A percentile compares a stretch with the other conserved stretches of the same genome.
Evolutionary conservation across 352 stramenopile genomes (phyloP).

Genomic region (Lagenidium giganteum): DNA sequence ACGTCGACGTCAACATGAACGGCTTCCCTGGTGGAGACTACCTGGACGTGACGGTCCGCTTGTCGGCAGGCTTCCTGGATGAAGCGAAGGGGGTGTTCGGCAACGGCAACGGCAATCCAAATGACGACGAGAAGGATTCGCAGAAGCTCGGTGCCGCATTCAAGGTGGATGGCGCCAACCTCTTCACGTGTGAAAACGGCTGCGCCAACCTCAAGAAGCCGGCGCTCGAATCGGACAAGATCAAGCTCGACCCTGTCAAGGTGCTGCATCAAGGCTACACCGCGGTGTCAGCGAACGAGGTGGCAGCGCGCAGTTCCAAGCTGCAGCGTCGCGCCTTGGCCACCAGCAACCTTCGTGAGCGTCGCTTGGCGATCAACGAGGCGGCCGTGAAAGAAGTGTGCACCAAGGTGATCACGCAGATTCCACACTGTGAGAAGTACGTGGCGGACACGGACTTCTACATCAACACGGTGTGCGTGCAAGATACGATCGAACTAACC

Average conservation of each 20-base stretch:
- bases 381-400: constrained; percentile 19
- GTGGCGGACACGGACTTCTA: constrained; percentile 20
- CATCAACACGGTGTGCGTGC: constrained; percentile 14
- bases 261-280: constrained; percentile 2
- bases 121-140: constrained; percentile 1
- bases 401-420: constrained; percentile 14
- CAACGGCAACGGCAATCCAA: constrained; percentile 6
- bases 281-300: neutral
- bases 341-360: too few relatives aligned
- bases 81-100: constrained; percentile 1
- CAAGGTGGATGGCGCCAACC: neutral
- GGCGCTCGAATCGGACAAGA: neutral
- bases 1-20: constrained; percentile 3
- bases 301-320: neutral
- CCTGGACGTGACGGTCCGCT: neutral
- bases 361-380: neutral
- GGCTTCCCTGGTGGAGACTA: neutral
- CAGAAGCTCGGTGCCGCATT: neutral
- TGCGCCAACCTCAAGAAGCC: neutral
- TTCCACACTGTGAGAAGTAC: constrained; percentile 19
- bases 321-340: too few relatives aligned
- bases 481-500: constrained; percentile 2
- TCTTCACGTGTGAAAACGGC: constrained; percentile 1
- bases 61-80: neutral
- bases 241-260: neutral